Evolutionary conservation across 2,329 filamentous ascomycete species (phyloP).

Genomic region (Akanthomyces uredinophilus): DNA sequence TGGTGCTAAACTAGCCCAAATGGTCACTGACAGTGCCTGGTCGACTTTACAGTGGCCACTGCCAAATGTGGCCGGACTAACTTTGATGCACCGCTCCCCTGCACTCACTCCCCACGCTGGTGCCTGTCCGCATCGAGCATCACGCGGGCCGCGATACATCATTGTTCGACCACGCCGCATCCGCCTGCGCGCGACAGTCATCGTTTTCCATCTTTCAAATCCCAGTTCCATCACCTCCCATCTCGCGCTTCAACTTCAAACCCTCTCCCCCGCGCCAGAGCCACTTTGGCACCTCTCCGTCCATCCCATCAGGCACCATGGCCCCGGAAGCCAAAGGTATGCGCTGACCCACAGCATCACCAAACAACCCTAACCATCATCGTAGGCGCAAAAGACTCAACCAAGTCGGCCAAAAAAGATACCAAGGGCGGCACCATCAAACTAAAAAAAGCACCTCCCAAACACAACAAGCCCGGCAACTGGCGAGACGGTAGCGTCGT

Average conservation of each 20-base stretch:
- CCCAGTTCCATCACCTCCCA: background rate
- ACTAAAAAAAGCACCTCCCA: conserved; percentile 58
- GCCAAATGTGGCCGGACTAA: conserved; percentile 10
- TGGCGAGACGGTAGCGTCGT: conserved; percentile 64
- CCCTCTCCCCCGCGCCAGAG: background rate
- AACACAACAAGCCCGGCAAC: conserved; percentile 62
- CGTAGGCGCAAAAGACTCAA: conserved; percentile 53
- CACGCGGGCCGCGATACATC: background rate
- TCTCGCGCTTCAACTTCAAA: background rate
- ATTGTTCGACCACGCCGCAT: background rate
- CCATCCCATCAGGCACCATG: conserved; percentile 3
- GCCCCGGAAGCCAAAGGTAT: conserved; percentile 16
- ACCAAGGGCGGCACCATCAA: conserved; percentile 50
- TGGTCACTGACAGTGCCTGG: too few species aligned
- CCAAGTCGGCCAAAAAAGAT: conserved; percentile 54
- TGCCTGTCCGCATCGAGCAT: background rate
- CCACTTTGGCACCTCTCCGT: background rate
- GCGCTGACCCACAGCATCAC: background rate
- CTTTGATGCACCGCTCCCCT: conserved; percentile 7
- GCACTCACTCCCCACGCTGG: background rate
- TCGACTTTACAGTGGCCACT: too few species aligned
- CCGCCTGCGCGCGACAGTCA: background rate
- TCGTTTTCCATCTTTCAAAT: conserved; percentile 2
- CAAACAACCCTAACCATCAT: background rate
- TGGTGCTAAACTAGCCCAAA: too few species aligned